phyloP scores from a whole-genome alignment of 345 rosid genomes.

The Sonneratia caseolaris region DNA sequence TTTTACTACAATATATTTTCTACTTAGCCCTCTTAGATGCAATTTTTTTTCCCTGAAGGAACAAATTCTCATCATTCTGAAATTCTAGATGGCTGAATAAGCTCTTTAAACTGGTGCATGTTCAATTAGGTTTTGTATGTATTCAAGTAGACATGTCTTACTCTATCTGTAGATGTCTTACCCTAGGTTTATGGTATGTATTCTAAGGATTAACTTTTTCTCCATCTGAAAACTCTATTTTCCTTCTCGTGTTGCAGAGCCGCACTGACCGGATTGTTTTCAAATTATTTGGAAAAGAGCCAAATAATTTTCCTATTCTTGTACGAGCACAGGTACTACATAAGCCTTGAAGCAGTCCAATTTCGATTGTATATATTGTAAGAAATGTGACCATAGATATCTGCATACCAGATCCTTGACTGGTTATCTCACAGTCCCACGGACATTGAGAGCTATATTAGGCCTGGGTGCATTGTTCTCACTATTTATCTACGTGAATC shows the following conservation, averaged over 20 bases:
- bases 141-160: neutral
- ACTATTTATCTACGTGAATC: constrained; percentile 80
- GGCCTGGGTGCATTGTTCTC: constrained; percentile 89
- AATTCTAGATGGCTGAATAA: neutral
- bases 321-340: constrained; percentile 73
- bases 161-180: neutral
- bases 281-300: constrained; percentile 93
- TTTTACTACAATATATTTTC: neutral
- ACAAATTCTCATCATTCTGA: neutral
- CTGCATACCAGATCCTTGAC: constrained; percentile 67
- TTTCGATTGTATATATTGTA: constrained; percentile 6
- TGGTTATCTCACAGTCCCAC: constrained; percentile 96
- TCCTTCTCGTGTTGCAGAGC: constrained; percentile 40
- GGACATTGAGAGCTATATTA: constrained; percentile 97
- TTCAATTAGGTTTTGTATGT: neutral
- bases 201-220: neutral
- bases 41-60: neutral
- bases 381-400: constrained; percentile 12
- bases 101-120: neutral
- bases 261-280: constrained; percentile 90
- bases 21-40: neutral
- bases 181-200: neutral
- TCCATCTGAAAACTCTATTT: neutral
- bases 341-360: constrained; percentile 7
- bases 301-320: constrained; percentile 77